Conservation (phyloP, 1,284 basidiomycete genomes). For the Mycena sp. region DNA sequence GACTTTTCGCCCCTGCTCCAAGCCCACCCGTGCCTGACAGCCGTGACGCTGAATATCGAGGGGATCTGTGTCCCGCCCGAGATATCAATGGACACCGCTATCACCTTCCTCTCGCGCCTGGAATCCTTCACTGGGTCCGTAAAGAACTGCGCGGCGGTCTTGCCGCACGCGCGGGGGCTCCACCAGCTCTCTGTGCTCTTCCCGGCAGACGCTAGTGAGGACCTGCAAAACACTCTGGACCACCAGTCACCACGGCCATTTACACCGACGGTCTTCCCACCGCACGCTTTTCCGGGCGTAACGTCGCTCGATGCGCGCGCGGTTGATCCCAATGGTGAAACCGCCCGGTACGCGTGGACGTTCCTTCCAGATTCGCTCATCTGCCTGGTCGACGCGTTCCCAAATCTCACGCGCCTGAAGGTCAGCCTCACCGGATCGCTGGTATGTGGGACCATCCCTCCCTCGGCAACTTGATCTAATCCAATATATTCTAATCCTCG, state of each 20-base stretch:
- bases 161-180: not conserved
- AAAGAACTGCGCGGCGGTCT: slow-evolving; percentile 1
- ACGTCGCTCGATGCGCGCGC: not conserved
- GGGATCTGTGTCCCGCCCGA: not conserved
- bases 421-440: not conserved
- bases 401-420: slow-evolving; percentile 9
- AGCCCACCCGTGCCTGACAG: not conserved
- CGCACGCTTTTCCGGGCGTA: not conserved
- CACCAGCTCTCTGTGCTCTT: not conserved
- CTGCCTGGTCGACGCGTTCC: not conserved
- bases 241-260: not conserved
- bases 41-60: not conserved
- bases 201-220: not conserved
- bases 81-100: not conserved
- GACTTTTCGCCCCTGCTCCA: slow-evolving; percentile 1
- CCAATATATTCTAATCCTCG: not conserved
- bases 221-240: no score
- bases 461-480: not conserved
- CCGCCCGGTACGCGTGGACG: not conserved
- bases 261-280: not conserved
- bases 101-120: not conserved
- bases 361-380: not conserved
- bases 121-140: slow-evolving; percentile 1
- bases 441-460: not conserved
- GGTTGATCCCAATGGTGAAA: not conserved